Evolutionary conservation across 2,329 filamentous ascomycete genomes (phyloP), one percentile per base, ranked within the genome.

Genomic region (Gaeumannomyces sp.): DNA sequence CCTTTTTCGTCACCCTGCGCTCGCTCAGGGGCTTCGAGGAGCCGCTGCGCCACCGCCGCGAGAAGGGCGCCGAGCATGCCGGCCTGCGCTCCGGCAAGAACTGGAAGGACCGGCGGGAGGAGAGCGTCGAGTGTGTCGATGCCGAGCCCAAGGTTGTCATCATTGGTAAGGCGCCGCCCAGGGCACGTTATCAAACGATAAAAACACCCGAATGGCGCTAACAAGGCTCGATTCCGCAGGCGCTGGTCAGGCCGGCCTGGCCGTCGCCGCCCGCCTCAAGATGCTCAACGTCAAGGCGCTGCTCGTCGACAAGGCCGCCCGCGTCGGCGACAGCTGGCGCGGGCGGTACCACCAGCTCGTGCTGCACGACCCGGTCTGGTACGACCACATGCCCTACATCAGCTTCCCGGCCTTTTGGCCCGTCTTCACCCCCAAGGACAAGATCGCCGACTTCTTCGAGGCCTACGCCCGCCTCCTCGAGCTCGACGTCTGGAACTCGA

Each of bases 371-470:
- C 86, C 87, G 0, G 84, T 90, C 2, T 87, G 80, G 78, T 84
- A 80, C 65, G 81, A 84, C 64, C 83, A 86, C 70, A 76, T 89
- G 77, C 85, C 88, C 0, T 91, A 89, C 71, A 69, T 91, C 4
- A 76, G 77, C 0, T 91, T 90, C 71, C 89, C 88, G 0, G 71
- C 80, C 0, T 81, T 81, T 63, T 91, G 88, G 88, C 88, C 88
- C 4, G 77, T 89, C 22, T 91, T 89, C 72, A 89, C 87, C 0
- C 87, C 88, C 6, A 91, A 90, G 71, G 88, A 91, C 73, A 91
- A 91, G 71, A 77, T 90, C 0, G 89, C 80, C 1, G 85, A 89
- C 59, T 91, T 85, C 75, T 86, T 91, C 66, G 87, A 90, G 68
- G 77, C 82, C 0, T 91, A 91, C 68, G 88, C 83, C 0, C 81